Base-by-base conservation (phyloP, 2,329 filamentous ascomycete species). In the Colletotrichum caudatum region DNA sequence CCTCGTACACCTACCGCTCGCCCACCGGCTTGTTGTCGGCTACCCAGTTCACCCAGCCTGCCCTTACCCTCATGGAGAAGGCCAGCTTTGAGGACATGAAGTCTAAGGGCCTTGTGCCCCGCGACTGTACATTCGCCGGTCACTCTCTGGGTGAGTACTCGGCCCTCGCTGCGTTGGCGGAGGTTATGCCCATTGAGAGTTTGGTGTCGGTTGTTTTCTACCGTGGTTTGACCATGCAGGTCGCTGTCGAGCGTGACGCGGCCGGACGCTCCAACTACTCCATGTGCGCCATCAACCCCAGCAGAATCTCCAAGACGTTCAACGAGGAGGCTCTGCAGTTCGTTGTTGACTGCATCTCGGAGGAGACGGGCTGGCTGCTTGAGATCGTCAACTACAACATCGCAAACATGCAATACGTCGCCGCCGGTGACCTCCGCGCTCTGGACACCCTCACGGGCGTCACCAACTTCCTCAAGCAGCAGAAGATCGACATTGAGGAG, bases 101-200 rank as follows among this genome's bases (percentile, higher is more conserved):
- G 79, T 89, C 94, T 77, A 98, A 97, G 88, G 96, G 97, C 73
- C 90, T 99, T 44, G 95, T 99, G 41, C 94, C 97, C 77, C 89
- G 94, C 71, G 95, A 98, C 85, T 98, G 94, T 88, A 97, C 93
- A 76, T 99, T 99, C 81, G 96, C 96, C 18, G 96, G 96, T 75
- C 96, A 99, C 86, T 99, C 97, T 0, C 90, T 99, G 29, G 96
- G 96, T 83, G 96, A 99, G 85, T 99, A 99, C 87, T 98, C 95
- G 74, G 96, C 96, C 12, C 91, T 99, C 74, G 96, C 96, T 74
- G 96, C 96, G 16, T 88, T 99, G 73, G 96, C 97, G 14, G 95
- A 99, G 79, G 96, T 99, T 80, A 97, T 99, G 94, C 96, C 97
- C n/a, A 99, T 99, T 78, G 96, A 99, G 87, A 96, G 93, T 76